Evolutionary conservation across 345 rosid genomes (phyloP).

Genomic region (Arabidopsis thaliana): DNA sequence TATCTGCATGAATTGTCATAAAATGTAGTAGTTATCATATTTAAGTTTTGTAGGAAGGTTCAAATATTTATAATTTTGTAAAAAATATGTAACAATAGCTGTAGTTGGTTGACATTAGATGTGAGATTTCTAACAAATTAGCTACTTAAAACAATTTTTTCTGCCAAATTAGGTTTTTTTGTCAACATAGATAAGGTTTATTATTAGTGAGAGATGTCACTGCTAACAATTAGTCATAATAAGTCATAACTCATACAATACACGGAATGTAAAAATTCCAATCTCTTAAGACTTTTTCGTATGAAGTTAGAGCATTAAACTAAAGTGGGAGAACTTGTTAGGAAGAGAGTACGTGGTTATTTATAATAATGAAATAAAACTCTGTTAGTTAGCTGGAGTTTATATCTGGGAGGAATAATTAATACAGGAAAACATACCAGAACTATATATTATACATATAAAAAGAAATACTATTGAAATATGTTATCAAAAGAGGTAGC

Average conservation of each 20-base stretch:
- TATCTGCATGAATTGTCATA: constrained; percentile 48
- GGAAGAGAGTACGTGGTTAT: constrained; percentile 8
- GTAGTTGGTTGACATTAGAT: too few species aligned
- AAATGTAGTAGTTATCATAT: neutral
- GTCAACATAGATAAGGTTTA: neutral
- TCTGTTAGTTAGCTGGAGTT: constrained; percentile 36
- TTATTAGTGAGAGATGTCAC: neutral
- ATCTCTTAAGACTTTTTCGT: neutral
- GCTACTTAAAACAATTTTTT: too few species aligned
- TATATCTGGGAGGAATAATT: constrained; percentile 22
- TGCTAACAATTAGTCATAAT: neutral
- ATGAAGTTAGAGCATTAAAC: neutral
- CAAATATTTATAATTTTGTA: too few species aligned
- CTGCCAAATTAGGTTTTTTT: neutral
- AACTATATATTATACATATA: constrained; percentile 30
- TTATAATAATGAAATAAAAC: constrained; percentile 3
- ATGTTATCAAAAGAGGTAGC: constrained; percentile 27
- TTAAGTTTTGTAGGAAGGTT: too few species aligned
- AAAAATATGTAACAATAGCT: too few species aligned
- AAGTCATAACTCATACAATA: neutral
- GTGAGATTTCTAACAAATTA: too few species aligned
- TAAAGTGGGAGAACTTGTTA: constrained; percentile 18
- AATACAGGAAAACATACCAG: constrained; percentile 8
- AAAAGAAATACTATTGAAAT: constrained; percentile 17
- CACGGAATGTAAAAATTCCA: constrained; percentile 2